Percentiles rank a stretch among this genome's conserved stretches.
phyloP scores from a whole-genome alignment of 257 asterid species.

The Solanum ahanhuiri region DNA sequence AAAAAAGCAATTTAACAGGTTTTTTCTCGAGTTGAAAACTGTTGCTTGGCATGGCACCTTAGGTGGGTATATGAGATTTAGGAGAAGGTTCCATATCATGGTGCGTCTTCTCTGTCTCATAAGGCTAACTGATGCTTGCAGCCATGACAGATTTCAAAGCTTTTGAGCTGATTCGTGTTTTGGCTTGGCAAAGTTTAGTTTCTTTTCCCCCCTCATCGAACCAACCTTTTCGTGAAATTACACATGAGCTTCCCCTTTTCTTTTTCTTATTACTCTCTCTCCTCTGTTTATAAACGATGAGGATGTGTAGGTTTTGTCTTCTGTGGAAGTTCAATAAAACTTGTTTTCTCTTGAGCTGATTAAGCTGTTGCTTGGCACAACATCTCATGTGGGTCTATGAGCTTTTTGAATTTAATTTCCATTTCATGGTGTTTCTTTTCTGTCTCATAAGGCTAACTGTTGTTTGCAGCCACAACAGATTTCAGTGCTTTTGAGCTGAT shows the following conservation, averaged over 20 bases:
- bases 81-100: not conserved
- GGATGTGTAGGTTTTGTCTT: not conserved
- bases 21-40: not conserved
- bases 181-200: not conserved
- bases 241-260: not conserved
- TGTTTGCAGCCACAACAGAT: not conserved
- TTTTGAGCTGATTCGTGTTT: not conserved
- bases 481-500: not conserved
- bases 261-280: not conserved
- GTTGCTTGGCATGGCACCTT: not conserved
- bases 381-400: not conserved
- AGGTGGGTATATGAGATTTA: not conserved
- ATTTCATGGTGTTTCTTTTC: too few species aligned
- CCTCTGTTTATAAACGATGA: not conserved
- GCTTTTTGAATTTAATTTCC: too few species aligned
- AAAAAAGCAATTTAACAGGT: not conserved
- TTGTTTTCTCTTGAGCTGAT: not conserved
- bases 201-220: not conserved
- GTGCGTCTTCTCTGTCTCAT: not conserved
- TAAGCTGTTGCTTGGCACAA: not conserved
- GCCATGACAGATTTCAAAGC: not conserved
- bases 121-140: not conserved
- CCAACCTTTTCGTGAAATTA: not conserved
- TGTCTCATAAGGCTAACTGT: not conserved
- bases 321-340: not conserved